These are phyloP conservation scores for Trametes villosa DNA, from an alignment of 768 basidiomycete genomes.

Conservation along the genomic window DNA sequence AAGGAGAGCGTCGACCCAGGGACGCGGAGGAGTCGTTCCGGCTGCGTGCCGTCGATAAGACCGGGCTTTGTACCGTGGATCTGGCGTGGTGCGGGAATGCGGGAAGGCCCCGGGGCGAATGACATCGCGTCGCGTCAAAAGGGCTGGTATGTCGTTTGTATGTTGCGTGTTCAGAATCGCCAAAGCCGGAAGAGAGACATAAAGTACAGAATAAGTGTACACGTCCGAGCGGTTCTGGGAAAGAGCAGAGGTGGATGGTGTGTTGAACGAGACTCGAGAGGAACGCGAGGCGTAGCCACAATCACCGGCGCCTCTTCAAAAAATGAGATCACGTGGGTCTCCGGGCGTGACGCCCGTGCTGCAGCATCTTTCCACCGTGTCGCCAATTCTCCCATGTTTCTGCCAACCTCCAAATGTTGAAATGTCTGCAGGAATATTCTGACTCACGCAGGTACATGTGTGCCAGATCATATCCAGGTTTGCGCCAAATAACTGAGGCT, in stretches of 20 bases:
- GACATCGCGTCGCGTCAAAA: slow-evolving; percentile 13
- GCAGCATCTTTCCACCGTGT: not conserved
- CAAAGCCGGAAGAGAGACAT: not conserved
- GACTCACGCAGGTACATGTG: not conserved
- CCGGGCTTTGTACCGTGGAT: slow-evolving; percentile 60
- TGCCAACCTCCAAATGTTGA: not conserved
- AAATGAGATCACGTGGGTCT: slow-evolving; percentile 15
- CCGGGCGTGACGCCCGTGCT: slow-evolving; percentile 7
- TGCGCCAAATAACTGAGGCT: not conserved
- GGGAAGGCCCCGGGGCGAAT: slow-evolving; percentile 18
- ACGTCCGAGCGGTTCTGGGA: not conserved
- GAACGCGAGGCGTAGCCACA: not conserved
- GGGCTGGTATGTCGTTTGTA: not conserved
- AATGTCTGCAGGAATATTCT: not conserved
- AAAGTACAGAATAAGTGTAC: slow-evolving; percentile 1
- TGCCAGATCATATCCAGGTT: not conserved
- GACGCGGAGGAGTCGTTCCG: slow-evolving; percentile 60
- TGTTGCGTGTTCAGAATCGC: not conserved
- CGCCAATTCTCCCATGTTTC: not conserved
- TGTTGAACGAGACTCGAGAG: not conserved
- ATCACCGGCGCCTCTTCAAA: not conserved
- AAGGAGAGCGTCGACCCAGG: slow-evolving; percentile 67
- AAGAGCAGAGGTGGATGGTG: not conserved
- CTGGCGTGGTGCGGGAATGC: slow-evolving; percentile 8
- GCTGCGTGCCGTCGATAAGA: slow-evolving; percentile 65